These are phyloP conservation scores for Teratosphaeria nubilosa DNA, from an alignment of 2,329 filamentous ascomycete genomes.

Conservation along the genomic window DNA sequence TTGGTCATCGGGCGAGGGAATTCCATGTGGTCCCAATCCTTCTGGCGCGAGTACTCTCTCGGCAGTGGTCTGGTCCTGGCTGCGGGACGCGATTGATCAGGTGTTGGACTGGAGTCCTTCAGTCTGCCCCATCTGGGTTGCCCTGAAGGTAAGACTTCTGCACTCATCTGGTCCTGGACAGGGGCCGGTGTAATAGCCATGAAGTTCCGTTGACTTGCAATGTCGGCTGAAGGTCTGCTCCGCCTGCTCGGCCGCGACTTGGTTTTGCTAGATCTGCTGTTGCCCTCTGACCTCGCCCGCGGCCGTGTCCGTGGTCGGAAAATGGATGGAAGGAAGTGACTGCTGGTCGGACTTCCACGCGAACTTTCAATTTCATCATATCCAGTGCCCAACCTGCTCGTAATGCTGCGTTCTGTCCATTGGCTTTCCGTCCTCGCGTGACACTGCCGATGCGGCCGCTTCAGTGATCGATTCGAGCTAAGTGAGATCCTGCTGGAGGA, in stretches of 20 bases:
- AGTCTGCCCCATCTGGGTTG: constrained; percentile 20
- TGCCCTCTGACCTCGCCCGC: constrained; percentile 5
- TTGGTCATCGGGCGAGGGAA: constrained; percentile 25
- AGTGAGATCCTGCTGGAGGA: constrained; percentile 21
- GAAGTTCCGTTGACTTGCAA: constrained; percentile 12
- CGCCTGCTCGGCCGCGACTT: constrained; percentile 11
- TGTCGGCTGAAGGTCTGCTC: constrained; percentile 7
- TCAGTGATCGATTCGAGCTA: constrained; percentile 11
- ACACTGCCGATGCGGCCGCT: constrained; percentile 1
- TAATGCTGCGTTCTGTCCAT: constrained; percentile 23
- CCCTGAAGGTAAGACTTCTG: constrained; percentile 19
- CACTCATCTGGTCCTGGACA: constrained; percentile 4
- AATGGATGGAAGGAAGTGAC: constrained; percentile 25
- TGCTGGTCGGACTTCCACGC: constrained; percentile 20
- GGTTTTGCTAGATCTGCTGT: constrained; percentile 1
- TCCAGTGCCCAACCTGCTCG: constrained; percentile 21
- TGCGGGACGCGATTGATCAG: constrained; percentile 3
- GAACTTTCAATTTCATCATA: constrained; percentile 16
- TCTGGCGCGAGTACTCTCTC: constrained; percentile 22
- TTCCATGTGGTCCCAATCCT: constrained; percentile 22
- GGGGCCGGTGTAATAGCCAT: constrained; percentile 16
- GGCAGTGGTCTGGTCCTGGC: constrained; percentile 11
- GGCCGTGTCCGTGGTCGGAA: constrained; percentile 25
- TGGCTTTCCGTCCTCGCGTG: constrained; percentile 17
- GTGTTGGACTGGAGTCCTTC: constrained; percentile 10